Conservation (phyloP, 345 rosid species). For the Eucalyptus pumila region DNA sequence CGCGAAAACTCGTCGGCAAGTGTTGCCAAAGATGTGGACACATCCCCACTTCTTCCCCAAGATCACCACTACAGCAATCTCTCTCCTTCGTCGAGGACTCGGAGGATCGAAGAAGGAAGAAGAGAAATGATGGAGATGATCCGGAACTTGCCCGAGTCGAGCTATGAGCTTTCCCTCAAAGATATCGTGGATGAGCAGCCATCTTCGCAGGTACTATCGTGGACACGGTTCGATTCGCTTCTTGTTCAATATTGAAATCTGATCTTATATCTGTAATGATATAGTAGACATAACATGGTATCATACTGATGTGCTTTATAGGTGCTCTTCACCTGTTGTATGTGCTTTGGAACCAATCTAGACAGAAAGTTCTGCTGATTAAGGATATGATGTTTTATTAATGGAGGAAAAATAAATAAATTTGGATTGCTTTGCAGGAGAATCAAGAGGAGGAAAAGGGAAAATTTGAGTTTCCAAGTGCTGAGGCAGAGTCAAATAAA, state of each 20-base stretch:
- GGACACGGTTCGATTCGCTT: neutral
- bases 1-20: neutral
- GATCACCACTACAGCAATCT: constrained; percentile 7
- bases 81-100: constrained; percentile 1
- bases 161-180: constrained; percentile 43
- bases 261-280: neutral
- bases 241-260: neutral
- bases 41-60: constrained; percentile 20
- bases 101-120: constrained; percentile 28
- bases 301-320: neutral
- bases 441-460: neutral
- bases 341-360: neutral
- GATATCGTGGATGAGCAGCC: constrained; percentile 27
- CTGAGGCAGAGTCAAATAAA: neutral
- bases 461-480: neutral
- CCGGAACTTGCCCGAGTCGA: constrained; percentile 26
- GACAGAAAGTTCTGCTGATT: neutral
- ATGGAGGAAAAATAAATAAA: neutral
- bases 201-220: neutral
- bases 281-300: neutral
- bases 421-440: neutral
- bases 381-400: neutral
- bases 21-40: neutral
- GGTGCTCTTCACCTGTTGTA: neutral
- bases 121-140: constrained; percentile 52